Percentiles rank a stretch among this genome's conserved stretches.
These are phyloP conservation scores for Sarcomyxa edulis DNA, from an alignment of 768 basidiomycete species.

Conservation along the genomic window DNA sequence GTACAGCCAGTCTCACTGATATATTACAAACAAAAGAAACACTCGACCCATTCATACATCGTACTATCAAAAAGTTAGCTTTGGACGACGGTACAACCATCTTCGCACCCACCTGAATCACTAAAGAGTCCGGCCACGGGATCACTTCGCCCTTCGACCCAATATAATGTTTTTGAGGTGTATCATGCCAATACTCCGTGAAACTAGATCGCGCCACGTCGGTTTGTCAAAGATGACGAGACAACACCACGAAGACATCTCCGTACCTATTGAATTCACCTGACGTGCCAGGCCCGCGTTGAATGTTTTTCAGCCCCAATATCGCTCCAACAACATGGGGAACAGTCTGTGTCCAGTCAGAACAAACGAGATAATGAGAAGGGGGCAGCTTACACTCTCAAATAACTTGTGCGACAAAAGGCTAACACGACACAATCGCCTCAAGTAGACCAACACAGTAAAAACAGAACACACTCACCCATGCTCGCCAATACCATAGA, in stretches of 20 bases:
- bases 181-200: slow-evolving; percentile 27
- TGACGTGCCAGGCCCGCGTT: slow-evolving; percentile 28
- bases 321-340: slow-evolving; percentile 39
- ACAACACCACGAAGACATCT: not conserved
- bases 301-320: slow-evolving; percentile 36
- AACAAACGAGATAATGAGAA: not conserved
- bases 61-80: too few species aligned
- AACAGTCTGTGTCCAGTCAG: slow-evolving; percentile 28
- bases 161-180: slow-evolving; percentile 26
- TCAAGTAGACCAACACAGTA: slow-evolving; percentile 2
- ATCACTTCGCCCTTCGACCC: slow-evolving; percentile 28
- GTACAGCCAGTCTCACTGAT: too few species aligned
- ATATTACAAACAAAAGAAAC: too few species aligned
- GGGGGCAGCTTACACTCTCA: slow-evolving; percentile 21
- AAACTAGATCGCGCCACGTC: slow-evolving; percentile 25
- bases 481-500: slow-evolving; percentile 25
- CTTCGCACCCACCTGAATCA: slow-evolving; percentile 30
- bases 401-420: slow-evolving; percentile 34
- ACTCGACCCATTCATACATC: too few species aligned
- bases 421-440: slow-evolving; percentile 12
- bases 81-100: too few species aligned
- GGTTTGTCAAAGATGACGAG: not conserved
- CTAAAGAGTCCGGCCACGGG: slow-evolving; percentile 40
- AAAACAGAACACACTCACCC: slow-evolving; percentile 16
- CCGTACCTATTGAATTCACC: slow-evolving; percentile 34